phyloP scores from a whole-genome alignment of 2,329 filamentous ascomycete genomes.

The Colletotrichum tofieldiae region DNA sequence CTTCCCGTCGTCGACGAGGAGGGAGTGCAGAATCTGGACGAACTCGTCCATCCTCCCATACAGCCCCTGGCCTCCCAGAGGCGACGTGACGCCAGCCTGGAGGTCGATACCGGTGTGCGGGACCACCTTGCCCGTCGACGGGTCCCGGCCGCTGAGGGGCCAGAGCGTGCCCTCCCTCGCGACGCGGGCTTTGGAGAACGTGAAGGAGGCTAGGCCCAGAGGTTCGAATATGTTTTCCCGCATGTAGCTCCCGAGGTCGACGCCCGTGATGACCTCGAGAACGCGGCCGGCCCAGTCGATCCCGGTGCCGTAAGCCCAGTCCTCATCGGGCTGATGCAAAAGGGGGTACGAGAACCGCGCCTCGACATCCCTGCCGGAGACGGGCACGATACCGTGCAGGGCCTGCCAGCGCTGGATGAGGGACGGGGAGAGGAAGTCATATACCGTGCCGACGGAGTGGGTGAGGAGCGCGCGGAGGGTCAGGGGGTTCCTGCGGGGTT shows the following conservation, averaged over 20 bases:
- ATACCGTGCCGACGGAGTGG: conserved; percentile 61
- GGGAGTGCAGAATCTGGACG: conserved; percentile 59
- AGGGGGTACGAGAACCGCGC: conserved; percentile 51
- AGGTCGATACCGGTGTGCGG: conserved; percentile 21
- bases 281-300: conserved; percentile 51
- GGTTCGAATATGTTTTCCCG: conserved; percentile 60
- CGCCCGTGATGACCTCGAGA: conserved; percentile 46
- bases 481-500: conserved; percentile 52
- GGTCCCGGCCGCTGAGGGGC: conserved; percentile 40
- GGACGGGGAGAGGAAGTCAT: conserved; percentile 52
- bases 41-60: conserved; percentile 58
- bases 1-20: conserved; percentile 62
- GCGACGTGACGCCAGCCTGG: conserved; percentile 39
- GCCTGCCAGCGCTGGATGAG: conserved; percentile 45
- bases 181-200: neutral
- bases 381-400: neutral
- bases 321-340: conserved; percentile 49
- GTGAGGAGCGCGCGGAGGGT: conserved; percentile 64
- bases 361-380: conserved; percentile 52
- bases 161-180: conserved; percentile 5
- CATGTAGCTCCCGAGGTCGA: conserved; percentile 47
- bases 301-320: conserved; percentile 50
- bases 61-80: conserved; percentile 54
- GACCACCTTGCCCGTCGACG: conserved; percentile 30
- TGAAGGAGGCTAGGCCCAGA: conserved; percentile 55